phyloP scores from a whole-genome alignment of 2,329 filamentous ascomycete genomes.

The Exophiala spinifera region DNA sequence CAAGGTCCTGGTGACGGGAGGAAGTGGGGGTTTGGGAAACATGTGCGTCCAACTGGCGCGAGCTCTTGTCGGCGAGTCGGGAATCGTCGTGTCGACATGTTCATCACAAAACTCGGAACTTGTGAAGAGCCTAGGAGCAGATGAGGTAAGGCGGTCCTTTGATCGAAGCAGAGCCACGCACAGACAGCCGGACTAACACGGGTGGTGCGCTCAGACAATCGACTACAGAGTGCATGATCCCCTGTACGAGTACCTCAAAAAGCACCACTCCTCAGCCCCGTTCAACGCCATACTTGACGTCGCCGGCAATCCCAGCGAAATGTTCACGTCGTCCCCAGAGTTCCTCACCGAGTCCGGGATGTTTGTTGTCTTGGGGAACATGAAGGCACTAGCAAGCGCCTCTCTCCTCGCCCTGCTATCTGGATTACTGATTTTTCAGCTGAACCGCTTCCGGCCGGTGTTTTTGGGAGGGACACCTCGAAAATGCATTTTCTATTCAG shows the following conservation, averaged over 20 bases:
- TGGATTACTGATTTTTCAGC: neutral
- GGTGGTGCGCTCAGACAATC: constrained; percentile 1
- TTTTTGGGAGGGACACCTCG: constrained; percentile 12
- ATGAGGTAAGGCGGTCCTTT: constrained; percentile 7
- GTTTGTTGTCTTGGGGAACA: constrained; percentile 6
- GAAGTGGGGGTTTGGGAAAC: constrained; percentile 6
- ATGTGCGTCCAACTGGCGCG: constrained; percentile 9
- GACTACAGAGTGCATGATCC: constrained; percentile 10
- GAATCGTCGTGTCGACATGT: constrained; percentile 10
- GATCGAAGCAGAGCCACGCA: neutral
- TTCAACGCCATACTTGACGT: constrained; percentile 18
- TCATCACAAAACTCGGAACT: constrained; percentile 2
- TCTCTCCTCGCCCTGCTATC: neutral
- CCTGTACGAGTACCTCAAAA: constrained; percentile 9
- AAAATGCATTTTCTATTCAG: constrained; percentile 7
- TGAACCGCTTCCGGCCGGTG: constrained; percentile 5
- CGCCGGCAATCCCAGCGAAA: neutral
- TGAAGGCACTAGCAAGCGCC: neutral
- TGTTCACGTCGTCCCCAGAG: constrained; percentile 4
- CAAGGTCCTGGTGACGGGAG: constrained; percentile 10
- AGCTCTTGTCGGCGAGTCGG: constrained; percentile 7
- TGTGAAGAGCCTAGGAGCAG: constrained; percentile 7
- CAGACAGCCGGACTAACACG: too few relatives aligned
- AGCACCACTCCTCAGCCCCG: constrained; percentile 2
- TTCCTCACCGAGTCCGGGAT: constrained; percentile 10